A percentile compares a stretch with the other conserved stretches of the same genome.
Evolutionary conservation across 192 early-diverging fungal species (phyloP).

Genomic region (Backusella circina): DNA sequence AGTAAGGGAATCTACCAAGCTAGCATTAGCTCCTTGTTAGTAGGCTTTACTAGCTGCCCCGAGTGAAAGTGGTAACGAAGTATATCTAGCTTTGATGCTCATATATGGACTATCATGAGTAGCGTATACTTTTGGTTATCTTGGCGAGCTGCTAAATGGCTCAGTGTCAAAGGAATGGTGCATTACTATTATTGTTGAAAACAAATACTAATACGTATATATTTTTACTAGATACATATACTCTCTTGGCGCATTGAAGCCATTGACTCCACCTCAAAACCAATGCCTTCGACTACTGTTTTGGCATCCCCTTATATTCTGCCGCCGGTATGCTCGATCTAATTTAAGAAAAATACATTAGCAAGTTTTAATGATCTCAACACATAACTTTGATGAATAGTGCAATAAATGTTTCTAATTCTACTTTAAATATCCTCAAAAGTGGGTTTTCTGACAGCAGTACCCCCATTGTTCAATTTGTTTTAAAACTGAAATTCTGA

Average conservation of each 20-base stretch:
- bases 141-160: not conserved
- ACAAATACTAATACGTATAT: not conserved
- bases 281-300: not conserved
- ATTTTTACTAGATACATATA: not conserved
- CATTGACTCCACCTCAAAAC: no score
- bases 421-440: not conserved
- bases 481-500: not conserved
- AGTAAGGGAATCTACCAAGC: no score
- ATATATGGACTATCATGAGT: not conserved
- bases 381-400: not conserved
- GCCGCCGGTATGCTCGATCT: not conserved
- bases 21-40: no score
- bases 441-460: not conserved
- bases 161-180: not conserved
- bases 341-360: not conserved
- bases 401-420: not conserved
- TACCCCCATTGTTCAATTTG: not conserved
- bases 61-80: constrained; percentile 5
- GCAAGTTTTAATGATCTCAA: not conserved
- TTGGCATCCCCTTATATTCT: not conserved
- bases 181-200: not conserved
- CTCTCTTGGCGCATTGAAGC: not conserved
- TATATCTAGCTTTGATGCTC: not conserved
- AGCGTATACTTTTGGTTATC: not conserved
- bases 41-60: not conserved